Evolutionary conservation across 2,329 filamentous ascomycete genomes (phyloP).

Genomic region (Xylaria sp.): DNA sequence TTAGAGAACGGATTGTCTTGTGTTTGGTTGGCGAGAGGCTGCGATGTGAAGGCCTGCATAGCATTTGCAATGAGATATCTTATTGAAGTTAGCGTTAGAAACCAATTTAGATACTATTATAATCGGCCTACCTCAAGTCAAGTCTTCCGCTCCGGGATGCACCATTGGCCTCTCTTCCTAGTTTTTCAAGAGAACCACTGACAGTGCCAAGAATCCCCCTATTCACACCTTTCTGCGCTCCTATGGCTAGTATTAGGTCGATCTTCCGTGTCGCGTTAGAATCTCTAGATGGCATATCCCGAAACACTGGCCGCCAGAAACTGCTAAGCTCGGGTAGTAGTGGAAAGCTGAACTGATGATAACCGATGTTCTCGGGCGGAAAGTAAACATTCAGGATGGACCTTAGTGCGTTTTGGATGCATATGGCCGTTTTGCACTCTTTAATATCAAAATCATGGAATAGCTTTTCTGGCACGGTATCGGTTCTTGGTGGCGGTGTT

Average conservation of each 20-base stretch:
- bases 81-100: conserved; percentile 17
- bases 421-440: conserved; percentile 59
- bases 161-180: conserved; percentile 62
- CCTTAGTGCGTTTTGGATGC: conserved; percentile 67
- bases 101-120: not conserved
- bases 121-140: conserved; percentile 63
- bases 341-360: conserved; percentile 60
- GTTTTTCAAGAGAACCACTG: conserved; percentile 62
- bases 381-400: conserved; percentile 63
- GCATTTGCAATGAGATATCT: conserved; percentile 70
- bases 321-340: conserved; percentile 60
- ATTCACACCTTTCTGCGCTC: conserved; percentile 64
- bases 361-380: conserved; percentile 58
- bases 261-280: conserved; percentile 54
- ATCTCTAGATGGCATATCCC: conserved; percentile 49
- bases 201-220: conserved; percentile 61
- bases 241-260: conserved; percentile 70
- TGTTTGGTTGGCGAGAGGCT: conserved; percentile 60
- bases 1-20: conserved; percentile 66
- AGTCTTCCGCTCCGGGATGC: conserved; percentile 64
- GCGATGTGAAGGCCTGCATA: conserved; percentile 67
- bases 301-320: conserved; percentile 65
- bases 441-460: conserved; percentile 59
- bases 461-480: conserved; percentile 46
- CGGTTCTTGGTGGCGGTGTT: conserved; percentile 51